phyloP scores from a whole-genome alignment of 768 basidiomycete species.

The Phaffia australis region DNA sequence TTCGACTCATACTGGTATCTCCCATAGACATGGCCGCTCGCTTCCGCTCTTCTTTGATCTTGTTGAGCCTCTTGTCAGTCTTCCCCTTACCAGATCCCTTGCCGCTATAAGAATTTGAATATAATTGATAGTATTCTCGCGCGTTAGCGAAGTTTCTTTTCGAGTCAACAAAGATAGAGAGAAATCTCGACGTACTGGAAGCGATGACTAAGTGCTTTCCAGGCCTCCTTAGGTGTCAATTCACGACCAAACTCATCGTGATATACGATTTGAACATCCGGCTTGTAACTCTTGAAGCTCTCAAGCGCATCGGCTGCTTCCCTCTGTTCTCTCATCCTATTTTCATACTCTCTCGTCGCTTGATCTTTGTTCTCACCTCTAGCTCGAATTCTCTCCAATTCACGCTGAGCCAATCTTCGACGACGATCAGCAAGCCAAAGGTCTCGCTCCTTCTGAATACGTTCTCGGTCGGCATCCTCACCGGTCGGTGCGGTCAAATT shows the following conservation, averaged over 20 bases:
- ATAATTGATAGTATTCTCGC: neutral
- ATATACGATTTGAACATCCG: slow-evolving; percentile 90
- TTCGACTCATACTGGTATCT: slow-evolving; percentile 91
- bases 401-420: slow-evolving; percentile 60
- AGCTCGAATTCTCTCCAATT: slow-evolving; percentile 62
- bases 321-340: slow-evolving; percentile 78
- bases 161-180: neutral
- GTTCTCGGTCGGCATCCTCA: slow-evolving; percentile 66
- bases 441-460: slow-evolving; percentile 70
- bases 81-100: slow-evolving; percentile 95
- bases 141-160: too few species aligned
- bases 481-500: slow-evolving; percentile 53
- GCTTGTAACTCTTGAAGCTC: slow-evolving; percentile 85
- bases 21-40: slow-evolving; percentile 85
- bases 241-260: slow-evolving; percentile 88
- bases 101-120: slow-evolving; percentile 41
- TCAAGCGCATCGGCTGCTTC: slow-evolving; percentile 74
- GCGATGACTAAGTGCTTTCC: slow-evolving; percentile 94
- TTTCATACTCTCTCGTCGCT: slow-evolving; percentile 87
- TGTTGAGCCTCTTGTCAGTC: slow-evolving; percentile 90
- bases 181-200: slow-evolving; percentile 53
- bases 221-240: slow-evolving; percentile 88
- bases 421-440: slow-evolving; percentile 82
- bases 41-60: slow-evolving; percentile 95
- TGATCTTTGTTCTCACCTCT: slow-evolving; percentile 72